A percentile compares a stretch with the other conserved stretches of the same genome.
phyloP scores from a whole-genome alignment of 176 grass and related monocot genomes.

The Paspalum vaginatum region DNA sequence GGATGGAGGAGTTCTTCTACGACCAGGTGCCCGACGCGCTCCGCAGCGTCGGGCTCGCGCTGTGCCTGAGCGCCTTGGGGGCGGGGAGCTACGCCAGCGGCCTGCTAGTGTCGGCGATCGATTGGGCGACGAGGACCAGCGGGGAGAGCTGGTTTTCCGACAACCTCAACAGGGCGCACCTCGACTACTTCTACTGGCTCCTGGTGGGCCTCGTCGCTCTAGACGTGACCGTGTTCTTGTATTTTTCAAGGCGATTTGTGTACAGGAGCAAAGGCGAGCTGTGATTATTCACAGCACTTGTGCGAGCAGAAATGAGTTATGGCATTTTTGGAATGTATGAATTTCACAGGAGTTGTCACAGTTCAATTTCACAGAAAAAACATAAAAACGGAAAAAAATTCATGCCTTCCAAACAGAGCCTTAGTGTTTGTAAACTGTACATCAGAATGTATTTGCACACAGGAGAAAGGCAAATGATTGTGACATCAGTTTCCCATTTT shows the following conservation, averaged over 20 bases:
- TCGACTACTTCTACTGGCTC: slow-evolving; percentile 83
- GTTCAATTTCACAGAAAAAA: no score
- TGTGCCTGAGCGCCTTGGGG: slow-evolving; percentile 68
- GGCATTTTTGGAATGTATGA: no score
- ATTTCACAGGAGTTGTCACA: no score
- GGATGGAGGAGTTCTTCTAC: slow-evolving; percentile 38
- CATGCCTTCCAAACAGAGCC: no score
- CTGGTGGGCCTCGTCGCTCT: slow-evolving; percentile 48
- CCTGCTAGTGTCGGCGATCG: slow-evolving; percentile 54
- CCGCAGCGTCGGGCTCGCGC: slow-evolving; percentile 55
- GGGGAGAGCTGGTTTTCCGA: slow-evolving; percentile 74
- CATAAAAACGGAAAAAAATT: neutral
- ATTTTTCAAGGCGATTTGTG: slow-evolving; percentile 43
- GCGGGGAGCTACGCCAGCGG: slow-evolving; percentile 57
- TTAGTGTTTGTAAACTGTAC: neutral
- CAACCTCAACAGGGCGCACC: slow-evolving; percentile 68
- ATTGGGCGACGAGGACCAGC: slow-evolving; percentile 35
- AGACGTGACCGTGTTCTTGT: slow-evolving; percentile 49
- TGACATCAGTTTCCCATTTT: neutral
- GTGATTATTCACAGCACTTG: neutral
- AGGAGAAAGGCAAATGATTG: neutral
- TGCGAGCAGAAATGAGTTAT: neutral
- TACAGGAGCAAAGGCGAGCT: slow-evolving; percentile 30
- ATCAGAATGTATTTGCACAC: neutral
- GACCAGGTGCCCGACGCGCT: slow-evolving; percentile 36